A percentile compares a stretch with the other conserved stretches of the same genome.
These are phyloP conservation scores for Tetrapisispora namnaoensis DNA, from an alignment of 805 yeast genomes.

Conservation along the genomic window DNA sequence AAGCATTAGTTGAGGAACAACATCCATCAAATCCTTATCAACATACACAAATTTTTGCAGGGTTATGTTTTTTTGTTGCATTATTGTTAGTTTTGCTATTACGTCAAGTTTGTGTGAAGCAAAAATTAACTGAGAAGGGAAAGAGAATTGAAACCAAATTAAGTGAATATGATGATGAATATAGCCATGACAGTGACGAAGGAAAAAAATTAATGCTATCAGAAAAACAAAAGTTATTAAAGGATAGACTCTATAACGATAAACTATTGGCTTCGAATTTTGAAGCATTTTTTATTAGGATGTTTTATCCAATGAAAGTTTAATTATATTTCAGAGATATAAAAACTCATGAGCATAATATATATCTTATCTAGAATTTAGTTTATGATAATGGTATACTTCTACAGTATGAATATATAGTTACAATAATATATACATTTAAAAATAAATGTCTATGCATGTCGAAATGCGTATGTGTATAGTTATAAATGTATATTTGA, in stretches of 20 bases:
- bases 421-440: neutral
- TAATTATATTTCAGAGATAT: neutral
- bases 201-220: neutral
- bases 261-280: conserved; percentile 11
- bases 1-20: conserved; percentile 33
- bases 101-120: conserved; percentile 42
- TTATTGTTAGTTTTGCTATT: conserved; percentile 36
- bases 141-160: conserved; percentile 5
- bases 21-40: conserved; percentile 35
- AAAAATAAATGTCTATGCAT: neutral
- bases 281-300: conserved; percentile 17
- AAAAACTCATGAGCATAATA: neutral
- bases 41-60: conserved; percentile 53
- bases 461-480: neutral
- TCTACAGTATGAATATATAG: neutral
- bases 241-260: neutral
- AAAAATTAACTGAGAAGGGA: neutral
- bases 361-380: neutral
- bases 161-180: neutral
- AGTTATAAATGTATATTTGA: neutral
- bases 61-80: conserved; percentile 37
- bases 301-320: conserved; percentile 4
- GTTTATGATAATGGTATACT: too few relatives aligned
- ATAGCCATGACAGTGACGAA: conserved; percentile 4
- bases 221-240: neutral